These are phyloP conservation scores for Claviceps humidiphila DNA, from an alignment of 2,329 filamentous ascomycete species.

Conservation along the genomic window DNA sequence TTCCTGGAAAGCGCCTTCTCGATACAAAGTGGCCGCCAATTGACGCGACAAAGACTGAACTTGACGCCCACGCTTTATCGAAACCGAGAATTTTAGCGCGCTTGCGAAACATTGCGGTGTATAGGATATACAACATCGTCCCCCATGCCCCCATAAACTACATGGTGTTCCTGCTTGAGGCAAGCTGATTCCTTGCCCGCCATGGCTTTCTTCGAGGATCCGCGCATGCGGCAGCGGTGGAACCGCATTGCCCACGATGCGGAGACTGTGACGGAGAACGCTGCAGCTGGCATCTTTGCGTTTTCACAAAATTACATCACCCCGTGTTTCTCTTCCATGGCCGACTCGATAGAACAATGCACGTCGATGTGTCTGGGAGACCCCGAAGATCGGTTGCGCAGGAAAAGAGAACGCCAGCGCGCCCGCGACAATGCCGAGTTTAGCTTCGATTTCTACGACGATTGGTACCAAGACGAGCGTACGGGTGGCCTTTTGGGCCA, in stretches of 20 bases:
- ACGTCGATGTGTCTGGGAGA: constrained; percentile 57
- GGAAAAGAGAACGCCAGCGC: constrained; percentile 49
- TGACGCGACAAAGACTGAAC: too few species aligned
- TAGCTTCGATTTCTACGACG: constrained; percentile 95
- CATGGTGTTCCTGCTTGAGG: constrained; percentile 1
- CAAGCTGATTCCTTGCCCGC: constrained; percentile 7
- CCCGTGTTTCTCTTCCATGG: constrained; percentile 62
- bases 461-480: constrained; percentile 62
- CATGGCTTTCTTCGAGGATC: constrained; percentile 60
- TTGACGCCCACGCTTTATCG: too few species aligned
- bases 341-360: constrained; percentile 57
- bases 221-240: constrained; percentile 82
- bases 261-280: constrained; percentile 79
- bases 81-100: too few species aligned
- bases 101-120: too few species aligned
- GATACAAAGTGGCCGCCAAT: too few species aligned
- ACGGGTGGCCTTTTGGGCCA: constrained; percentile 48
- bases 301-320: constrained; percentile 77
- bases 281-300: constrained; percentile 81
- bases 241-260: constrained; percentile 86
- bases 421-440: constrained; percentile 56
- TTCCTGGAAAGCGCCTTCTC: too few species aligned
- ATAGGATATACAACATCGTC: neutral
- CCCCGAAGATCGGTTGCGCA: constrained; percentile 59
- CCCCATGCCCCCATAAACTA: neutral